Conservation (phyloP, 140 eudicot species). For the Anethum foeniculum region DNA sequence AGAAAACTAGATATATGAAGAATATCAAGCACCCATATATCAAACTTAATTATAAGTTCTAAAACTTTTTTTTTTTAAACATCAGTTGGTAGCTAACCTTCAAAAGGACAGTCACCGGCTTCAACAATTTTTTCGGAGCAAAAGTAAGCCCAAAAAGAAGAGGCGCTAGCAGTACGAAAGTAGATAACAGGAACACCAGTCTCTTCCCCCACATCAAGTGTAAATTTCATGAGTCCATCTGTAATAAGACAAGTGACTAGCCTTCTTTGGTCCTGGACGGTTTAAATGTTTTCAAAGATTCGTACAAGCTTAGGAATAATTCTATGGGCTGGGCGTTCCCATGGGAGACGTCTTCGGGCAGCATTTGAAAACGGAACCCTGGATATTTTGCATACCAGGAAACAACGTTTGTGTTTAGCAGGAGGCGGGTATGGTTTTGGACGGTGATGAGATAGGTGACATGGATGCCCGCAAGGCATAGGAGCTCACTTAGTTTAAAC, state of each 20-base stretch:
- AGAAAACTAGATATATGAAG: not conserved
- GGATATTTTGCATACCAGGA: conserved; percentile 20
- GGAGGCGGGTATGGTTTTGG: conserved; percentile 26
- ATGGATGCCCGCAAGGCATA: conserved; percentile 25
- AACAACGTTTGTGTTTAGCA: conserved; percentile 19
- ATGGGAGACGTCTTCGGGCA: conserved; percentile 34
- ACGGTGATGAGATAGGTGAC: conserved; percentile 38
- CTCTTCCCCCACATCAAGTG: conserved; percentile 32
- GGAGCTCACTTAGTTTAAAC: conserved; percentile 37
- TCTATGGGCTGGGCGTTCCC: conserved; percentile 28
- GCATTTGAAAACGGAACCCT: conserved; percentile 17
- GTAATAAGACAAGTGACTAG: conserved; percentile 25
- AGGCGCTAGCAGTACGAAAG: conserved; percentile 32
- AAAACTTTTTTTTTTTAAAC: not conserved
- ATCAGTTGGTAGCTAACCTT: conserved; percentile 13
- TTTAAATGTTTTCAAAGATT: conserved; percentile 15
- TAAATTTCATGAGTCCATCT: conserved; percentile 29
- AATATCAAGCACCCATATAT: not conserved
- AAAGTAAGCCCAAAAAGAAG: conserved; percentile 28
- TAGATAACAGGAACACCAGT: conserved; percentile 24
- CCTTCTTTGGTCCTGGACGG: conserved; percentile 17
- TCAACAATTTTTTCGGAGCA: conserved; percentile 25
- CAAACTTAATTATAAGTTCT: not conserved
- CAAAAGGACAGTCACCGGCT: conserved; percentile 37
- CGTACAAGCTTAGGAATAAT: conserved; percentile 9